A percentile compares a stretch with the other conserved stretches of the same genome.
Evolutionary conservation across 2,329 filamentous ascomycete species (phyloP).

Genomic region (Fusarium longipes): DNA sequence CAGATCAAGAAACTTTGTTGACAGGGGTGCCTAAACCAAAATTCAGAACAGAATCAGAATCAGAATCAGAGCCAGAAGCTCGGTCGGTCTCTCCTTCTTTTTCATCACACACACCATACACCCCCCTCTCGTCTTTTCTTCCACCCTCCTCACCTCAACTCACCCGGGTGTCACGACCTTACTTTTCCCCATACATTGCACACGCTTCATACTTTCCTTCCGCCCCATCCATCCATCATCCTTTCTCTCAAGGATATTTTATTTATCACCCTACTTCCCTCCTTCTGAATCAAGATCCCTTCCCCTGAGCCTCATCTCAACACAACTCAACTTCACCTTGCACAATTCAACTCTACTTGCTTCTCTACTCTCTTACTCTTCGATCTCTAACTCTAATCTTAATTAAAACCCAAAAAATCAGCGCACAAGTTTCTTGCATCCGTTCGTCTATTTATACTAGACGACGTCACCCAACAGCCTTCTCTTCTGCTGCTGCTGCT

Average conservation of each 20-base stretch:
- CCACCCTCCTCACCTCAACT: not conserved
- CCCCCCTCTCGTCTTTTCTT: not conserved
- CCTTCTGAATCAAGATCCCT: constrained; percentile 28
- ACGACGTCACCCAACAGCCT: not conserved
- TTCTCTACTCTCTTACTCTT: not conserved
- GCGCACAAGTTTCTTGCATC: not conserved
- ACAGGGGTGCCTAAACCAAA: not conserved
- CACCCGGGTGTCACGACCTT: constrained; percentile 18
- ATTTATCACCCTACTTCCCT: constrained; percentile 46
- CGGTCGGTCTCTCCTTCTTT: not conserved
- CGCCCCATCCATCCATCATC: constrained; percentile 32
- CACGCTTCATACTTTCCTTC: constrained; percentile 44
- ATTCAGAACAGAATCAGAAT: not conserved
- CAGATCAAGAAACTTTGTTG: constrained; percentile 47
- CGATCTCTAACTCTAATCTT: not conserved
- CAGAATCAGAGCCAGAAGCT: constrained; percentile 3
- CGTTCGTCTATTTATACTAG: not conserved
- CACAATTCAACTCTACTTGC: not conserved
- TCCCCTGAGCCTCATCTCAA: constrained; percentile 22
- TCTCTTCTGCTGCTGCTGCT: too few relatives aligned
- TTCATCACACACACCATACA: too few relatives aligned
- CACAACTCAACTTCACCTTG: not conserved
- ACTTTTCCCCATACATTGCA: constrained; percentile 44
- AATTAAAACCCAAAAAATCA: not conserved
- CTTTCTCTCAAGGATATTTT: constrained; percentile 38